These are phyloP conservation scores for Silybum marianum DNA, from an alignment of 129 eudicot genomes.

Conservation along the genomic window DNA sequence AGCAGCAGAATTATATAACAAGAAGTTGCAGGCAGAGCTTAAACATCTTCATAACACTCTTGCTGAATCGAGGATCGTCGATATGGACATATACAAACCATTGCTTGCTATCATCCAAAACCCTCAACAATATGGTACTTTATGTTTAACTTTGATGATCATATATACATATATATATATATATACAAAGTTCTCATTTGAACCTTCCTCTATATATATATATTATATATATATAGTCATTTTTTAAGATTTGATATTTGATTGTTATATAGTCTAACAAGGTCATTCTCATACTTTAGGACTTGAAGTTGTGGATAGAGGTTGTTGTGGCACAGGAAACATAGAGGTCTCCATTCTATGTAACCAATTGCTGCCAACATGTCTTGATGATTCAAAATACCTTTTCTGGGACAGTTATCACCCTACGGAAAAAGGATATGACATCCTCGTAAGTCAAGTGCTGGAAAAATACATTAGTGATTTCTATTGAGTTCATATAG, in stretches of 20 bases:
- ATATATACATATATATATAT: too few species aligned
- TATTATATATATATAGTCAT: too few species aligned
- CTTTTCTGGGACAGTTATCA: slow-evolving; percentile 74
- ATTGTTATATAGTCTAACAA: background rate
- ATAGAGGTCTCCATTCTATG: slow-evolving; percentile 49
- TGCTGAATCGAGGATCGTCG: slow-evolving; percentile 35
- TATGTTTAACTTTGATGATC: background rate
- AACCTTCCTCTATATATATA: too few species aligned
- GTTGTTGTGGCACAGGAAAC: slow-evolving; percentile 68
- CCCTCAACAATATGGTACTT: slow-evolving; percentile 49
- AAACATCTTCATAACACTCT: slow-evolving; percentile 32
- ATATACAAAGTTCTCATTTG: too few species aligned
- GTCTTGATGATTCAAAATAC: slow-evolving; percentile 40
- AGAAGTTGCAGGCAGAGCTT: slow-evolving; percentile 45
- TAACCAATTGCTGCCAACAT: slow-evolving; percentile 27
- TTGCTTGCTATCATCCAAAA: slow-evolving; percentile 44
- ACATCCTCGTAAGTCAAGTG: slow-evolving; percentile 34
- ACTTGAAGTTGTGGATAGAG: slow-evolving; percentile 15
- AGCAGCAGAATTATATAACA: slow-evolving; percentile 55
- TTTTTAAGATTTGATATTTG: background rate
- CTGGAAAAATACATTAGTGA: background rate
- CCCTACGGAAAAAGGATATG: slow-evolving; percentile 49
- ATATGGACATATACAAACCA: slow-evolving; percentile 47
- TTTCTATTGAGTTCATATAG: slow-evolving; percentile 15
- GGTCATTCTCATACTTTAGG: slow-evolving; percentile 33